Evolutionary conservation across 495 filamentous ascomycete genomes (phyloP).

Genomic region (Lophiotrema nucula): DNA sequence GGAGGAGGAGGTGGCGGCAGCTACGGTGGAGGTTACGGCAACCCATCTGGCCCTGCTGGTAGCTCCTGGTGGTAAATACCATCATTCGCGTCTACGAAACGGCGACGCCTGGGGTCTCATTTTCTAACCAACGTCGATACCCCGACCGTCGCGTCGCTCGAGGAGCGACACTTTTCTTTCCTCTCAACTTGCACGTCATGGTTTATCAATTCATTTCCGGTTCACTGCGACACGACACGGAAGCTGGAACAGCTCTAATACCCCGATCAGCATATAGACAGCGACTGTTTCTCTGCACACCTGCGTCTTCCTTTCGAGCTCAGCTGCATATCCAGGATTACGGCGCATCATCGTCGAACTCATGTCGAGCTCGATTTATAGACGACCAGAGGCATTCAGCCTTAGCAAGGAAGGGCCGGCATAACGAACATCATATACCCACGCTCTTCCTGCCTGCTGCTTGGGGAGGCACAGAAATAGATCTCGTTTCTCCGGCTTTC

Average conservation of each 20-base stretch:
- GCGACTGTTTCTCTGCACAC: conserved; percentile 61
- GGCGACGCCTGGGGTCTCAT: conserved; percentile 20
- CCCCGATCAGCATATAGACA: conserved; percentile 72
- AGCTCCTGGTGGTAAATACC: conserved; percentile 90
- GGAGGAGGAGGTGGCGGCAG: conserved; percentile 40
- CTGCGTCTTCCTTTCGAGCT: conserved; percentile 42
- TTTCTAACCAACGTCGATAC: conserved; percentile 13
- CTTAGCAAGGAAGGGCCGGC: conserved; percentile 26
- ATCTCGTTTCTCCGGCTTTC: conserved; percentile 39
- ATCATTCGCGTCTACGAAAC: not conserved
- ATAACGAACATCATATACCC: conserved; percentile 30
- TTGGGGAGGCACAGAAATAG: conserved; percentile 33
- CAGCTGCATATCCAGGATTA: conserved; percentile 53
- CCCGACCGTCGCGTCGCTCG: conserved; percentile 6
- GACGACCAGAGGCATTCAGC: conserved; percentile 33
- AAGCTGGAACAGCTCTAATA: conserved; percentile 51
- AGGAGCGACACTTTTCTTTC: conserved; percentile 13
- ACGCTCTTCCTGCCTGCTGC: conserved; percentile 31
- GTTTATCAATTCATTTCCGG: too few relatives aligned
- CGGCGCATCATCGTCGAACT: conserved; percentile 32
- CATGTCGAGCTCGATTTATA: conserved; percentile 33
- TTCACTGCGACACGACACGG: conserved; percentile 34
- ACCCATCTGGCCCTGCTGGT: conserved; percentile 77
- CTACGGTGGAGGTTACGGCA: conserved; percentile 66
- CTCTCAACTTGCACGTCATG: too few relatives aligned